Evolutionary conservation across 1,284 basidiomycete genomes (phyloP), one percentile per base, ranked within the genome.

Genomic region (Ceratobasidium papillatum): DNA sequence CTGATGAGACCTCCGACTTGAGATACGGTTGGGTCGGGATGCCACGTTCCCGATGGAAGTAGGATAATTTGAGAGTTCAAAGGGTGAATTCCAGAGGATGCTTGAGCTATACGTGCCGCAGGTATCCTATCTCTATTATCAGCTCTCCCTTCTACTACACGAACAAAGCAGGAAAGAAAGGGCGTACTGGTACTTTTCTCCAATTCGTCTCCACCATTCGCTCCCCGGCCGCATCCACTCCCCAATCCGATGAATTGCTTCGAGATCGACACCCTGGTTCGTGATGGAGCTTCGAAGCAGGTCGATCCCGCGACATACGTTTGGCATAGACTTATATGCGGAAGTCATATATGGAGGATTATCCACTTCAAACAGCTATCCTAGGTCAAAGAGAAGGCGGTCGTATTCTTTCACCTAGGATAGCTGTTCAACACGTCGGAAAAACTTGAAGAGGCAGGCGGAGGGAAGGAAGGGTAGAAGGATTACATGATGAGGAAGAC

Each of bases 381-480:
- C 47, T 30, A 73, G 36, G 19, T 73, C 69, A 19, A 62, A 73
- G 17, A 73, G n/a, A 1, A 73, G 69, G 4, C 69, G 43, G 25
- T 73, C 69, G 41, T 73, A 73, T 62, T 73, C 69, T 45, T 63
- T 73, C 5, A 73, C 69, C 69, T 73, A 17, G 4, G 45, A 32
- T 34, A 8, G 7, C 14, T 25, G 27, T 27, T 64, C 45, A 47
- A 47, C 19, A 47, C 19, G 32, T 22, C 36, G 19, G 5, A 7
- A n/a, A n/a, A n/a, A n/a, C n/a, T n/a, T n/a, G n/a, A n/a, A n/a
- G n/a, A n/a, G n/a, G n/a, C n/a, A n/a, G n/a, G n/a, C n/a, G n/a
- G n/a, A n/a, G n/a, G n/a, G n/a, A n/a, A n/a, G n/a, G n/a, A n/a
- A n/a, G n/a, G n/a, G n/a, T n/a, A n/a, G n/a, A n/a, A n/a, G n/a